Evolutionary conservation across 805 yeast species (phyloP), one percentile per base, ranked within the genome.

Genomic region (Candida ulmi): DNA sequence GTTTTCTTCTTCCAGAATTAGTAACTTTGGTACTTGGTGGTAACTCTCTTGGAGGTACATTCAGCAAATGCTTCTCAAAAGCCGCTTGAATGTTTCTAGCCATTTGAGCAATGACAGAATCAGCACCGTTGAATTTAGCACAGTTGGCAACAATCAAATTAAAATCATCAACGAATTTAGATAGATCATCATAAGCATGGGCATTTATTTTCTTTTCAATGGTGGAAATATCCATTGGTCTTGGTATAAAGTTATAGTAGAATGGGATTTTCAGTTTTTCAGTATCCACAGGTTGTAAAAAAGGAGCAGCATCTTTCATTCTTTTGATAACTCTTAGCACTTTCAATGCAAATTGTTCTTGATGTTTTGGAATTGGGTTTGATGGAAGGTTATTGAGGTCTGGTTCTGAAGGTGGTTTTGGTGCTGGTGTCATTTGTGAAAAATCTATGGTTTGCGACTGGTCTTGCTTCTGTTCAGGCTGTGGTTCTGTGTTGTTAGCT

Each of bases 221-320:
- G 2, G 97, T 88, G 4, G 90, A 75, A 26, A 93, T 68, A 60
- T 91, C 98, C 97, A 93, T 93, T 30, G 99, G 99, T 53, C 82
- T 71, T 47, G 76, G 72, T 53, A 93, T 79, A 54, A 76, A 79
- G 52, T 88, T 88, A 61, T 82, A 87, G 61, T 93, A 93, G 47
- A 84, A 78, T 3, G 99, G 99, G 40, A 93, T 85, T 54, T 90
- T 88, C 45, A 88, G 75, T 57, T 86, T 88, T 36, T 83, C 81
- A 3, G 76, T 84, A 60, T 93, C 98, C 17, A 93, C 99, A 0
- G 99, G 99, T 37, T 69, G 76, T 33, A 87, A 57, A 57, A 93
- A 93, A 2, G 98, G 98, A 13, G 71, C 78, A 1, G 98, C 95
- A 63, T 93, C 99, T 61, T 88, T 87, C 54, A 91, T 72, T 45